These are phyloP conservation scores for Phalaenopsis hybrid DNA, from an alignment of 116 monocot genomes.

Conservation along the genomic window DNA sequence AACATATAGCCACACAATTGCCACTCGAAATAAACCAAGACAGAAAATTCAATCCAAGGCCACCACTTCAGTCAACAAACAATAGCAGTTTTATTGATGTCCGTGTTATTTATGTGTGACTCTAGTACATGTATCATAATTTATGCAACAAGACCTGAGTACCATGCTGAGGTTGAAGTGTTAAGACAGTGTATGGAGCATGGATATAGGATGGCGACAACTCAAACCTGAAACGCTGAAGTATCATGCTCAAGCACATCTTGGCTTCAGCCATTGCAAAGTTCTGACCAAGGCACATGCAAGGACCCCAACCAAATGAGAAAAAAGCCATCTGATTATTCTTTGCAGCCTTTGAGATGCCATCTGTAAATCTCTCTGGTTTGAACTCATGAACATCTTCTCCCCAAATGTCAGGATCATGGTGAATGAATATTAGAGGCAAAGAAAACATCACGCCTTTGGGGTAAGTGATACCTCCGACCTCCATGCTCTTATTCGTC, in stretches of 20 bases:
- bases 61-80: too few species aligned
- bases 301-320: constrained; percentile 36
- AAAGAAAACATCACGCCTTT: constrained; percentile 17
- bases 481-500: constrained; percentile 16
- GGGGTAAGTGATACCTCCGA: constrained; percentile 36
- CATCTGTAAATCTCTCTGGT: constrained; percentile 52
- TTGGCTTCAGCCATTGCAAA: constrained; percentile 45
- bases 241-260: constrained; percentile 25
- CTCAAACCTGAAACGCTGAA: constrained; percentile 32
- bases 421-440: constrained; percentile 40
- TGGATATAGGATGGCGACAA: constrained; percentile 38
- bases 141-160: constrained; percentile 25
- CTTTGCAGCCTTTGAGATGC: constrained; percentile 35
- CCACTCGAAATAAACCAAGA: too few species aligned
- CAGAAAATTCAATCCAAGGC: too few species aligned
- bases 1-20: too few species aligned
- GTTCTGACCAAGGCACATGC: constrained; percentile 43
- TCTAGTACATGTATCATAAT: neutral
- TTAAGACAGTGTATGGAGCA: constrained; percentile 23
- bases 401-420: constrained; percentile 34
- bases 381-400: constrained; percentile 45
- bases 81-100: neutral
- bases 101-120: too few species aligned
- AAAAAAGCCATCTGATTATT: constrained; percentile 15
- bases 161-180: constrained; percentile 39